Conservation (phyloP, 148 eudicot species). For the Rhododendron molle region DNA sequence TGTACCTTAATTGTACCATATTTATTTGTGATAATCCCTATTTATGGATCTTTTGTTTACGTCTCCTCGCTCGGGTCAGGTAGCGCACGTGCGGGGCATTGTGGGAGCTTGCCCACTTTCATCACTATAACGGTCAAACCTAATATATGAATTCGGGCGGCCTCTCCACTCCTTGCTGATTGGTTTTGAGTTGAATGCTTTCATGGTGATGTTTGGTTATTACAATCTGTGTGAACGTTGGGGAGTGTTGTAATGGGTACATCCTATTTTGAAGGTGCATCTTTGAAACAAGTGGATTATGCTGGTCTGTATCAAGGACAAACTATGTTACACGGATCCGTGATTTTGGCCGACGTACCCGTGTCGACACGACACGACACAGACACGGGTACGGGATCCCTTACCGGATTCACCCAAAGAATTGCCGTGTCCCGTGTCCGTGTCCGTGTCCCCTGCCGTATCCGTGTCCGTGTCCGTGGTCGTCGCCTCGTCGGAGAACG, state of each 20-base stretch:
- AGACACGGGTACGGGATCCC: too few species aligned
- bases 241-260: not conserved
- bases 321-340: too few species aligned
- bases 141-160: not conserved
- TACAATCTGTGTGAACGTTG: not conserved
- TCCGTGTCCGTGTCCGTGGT: too few species aligned
- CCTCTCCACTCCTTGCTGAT: not conserved
- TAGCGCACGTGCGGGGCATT: not conserved
- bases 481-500: too few species aligned
- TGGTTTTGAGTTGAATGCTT: not conserved
- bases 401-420: too few species aligned
- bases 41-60: not conserved
- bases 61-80: not conserved
- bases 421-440: too few species aligned
- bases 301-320: not conserved
- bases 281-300: not conserved
- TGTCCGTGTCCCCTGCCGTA: too few species aligned
- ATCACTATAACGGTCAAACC: not conserved
- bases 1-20: not conserved
- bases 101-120: not conserved
- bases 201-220: not conserved
- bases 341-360: too few species aligned
- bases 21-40: not conserved
- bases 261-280: not conserved
- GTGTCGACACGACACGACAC: too few species aligned